Conservation (phyloP, 768 basidiomycete species). For the Mycena haematopus region DNA sequence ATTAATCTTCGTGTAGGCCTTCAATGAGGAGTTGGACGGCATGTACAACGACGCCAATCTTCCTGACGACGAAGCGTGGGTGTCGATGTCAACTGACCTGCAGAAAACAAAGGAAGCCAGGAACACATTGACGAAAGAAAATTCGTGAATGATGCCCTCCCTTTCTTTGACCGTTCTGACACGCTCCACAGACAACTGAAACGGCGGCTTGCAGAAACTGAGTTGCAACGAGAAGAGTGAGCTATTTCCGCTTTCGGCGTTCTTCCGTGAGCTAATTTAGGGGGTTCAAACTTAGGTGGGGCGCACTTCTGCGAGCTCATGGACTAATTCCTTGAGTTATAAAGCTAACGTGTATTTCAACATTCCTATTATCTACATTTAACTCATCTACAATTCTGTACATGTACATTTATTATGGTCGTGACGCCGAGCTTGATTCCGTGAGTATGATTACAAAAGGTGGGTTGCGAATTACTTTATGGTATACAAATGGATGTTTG, state of each 20-base stretch:
- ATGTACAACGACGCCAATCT: slow-evolving; percentile 89
- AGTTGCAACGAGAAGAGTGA: slow-evolving; percentile 83
- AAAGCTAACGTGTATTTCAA: slow-evolving; percentile 12
- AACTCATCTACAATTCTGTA: slow-evolving; percentile 14
- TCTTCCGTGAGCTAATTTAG: slow-evolving; percentile 20
- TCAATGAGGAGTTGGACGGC: slow-evolving; percentile 91
- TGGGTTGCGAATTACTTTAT: slow-evolving; percentile 6
- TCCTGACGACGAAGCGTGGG: slow-evolving; percentile 84
- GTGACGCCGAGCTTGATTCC: slow-evolving; percentile 1
- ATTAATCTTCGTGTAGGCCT: slow-evolving; percentile 61
- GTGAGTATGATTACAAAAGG: slow-evolving; percentile 16
- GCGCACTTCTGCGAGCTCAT: slow-evolving; percentile 59
- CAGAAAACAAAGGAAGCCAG: slow-evolving; percentile 75
- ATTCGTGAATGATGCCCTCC: slow-evolving; percentile 63
- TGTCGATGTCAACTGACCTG: slow-evolving; percentile 76
- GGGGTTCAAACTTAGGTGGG: slow-evolving; percentile 58
- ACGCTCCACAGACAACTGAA: slow-evolving; percentile 62
- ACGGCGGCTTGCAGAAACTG: slow-evolving; percentile 69
- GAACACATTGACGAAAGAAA: slow-evolving; percentile 79
- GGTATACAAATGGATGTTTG: slow-evolving; percentile 8
- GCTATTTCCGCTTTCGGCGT: slow-evolving; percentile 37
- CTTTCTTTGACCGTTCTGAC: slow-evolving; percentile 6
- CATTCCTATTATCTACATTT: slow-evolving; percentile 26
- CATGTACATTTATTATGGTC: not conserved
- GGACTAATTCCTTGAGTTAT: slow-evolving; percentile 46